Conservation (phyloP, 441 rosid genomes). For the Pelargonium citronellum region DNA sequence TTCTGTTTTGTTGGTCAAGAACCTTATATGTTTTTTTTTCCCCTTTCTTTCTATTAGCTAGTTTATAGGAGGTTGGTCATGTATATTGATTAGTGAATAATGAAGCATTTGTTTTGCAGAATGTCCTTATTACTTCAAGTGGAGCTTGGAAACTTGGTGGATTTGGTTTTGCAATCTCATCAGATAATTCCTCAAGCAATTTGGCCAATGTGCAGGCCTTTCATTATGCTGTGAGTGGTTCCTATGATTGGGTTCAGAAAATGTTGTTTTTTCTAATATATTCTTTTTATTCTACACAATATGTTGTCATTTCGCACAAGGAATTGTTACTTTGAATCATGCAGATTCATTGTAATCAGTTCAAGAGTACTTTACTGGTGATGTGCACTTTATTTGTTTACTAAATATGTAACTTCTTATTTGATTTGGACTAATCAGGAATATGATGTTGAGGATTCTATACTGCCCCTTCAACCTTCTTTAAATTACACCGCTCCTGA, state of each 20-base stretch:
- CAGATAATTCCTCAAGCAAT: slow-evolving; percentile 53
- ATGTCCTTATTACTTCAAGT: slow-evolving; percentile 70
- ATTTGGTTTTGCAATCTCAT: slow-evolving; percentile 75
- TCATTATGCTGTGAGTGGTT: slow-evolving; percentile 74
- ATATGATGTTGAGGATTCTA: slow-evolving; percentile 89
- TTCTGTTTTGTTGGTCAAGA: slow-evolving; percentile 2
- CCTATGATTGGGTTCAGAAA: slow-evolving; percentile 11
- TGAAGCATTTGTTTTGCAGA: slow-evolving; percentile 39
- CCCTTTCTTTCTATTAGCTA: neutral
- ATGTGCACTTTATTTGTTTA: neutral
- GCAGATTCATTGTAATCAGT: neutral
- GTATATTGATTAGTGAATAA: neutral
- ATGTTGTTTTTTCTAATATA: neutral
- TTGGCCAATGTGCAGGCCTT: slow-evolving; percentile 56
- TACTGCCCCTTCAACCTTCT: slow-evolving; percentile 85
- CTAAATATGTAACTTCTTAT: neutral
- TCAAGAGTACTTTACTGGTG: neutral
- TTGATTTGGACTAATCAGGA: slow-evolving; percentile 41
- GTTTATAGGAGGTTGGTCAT: neutral
- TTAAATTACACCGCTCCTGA: slow-evolving; percentile 94
- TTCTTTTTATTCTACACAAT: neutral
- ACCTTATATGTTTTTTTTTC: neutral
- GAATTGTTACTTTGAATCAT: neutral
- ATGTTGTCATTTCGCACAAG: neutral
- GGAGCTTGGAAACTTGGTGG: slow-evolving; percentile 99